A percentile compares a stretch with the other conserved stretches of the same genome.
Evolutionary conservation across 192 early-diverging fungal species (phyloP).

Genomic region (Coemansia sp.): DNA sequence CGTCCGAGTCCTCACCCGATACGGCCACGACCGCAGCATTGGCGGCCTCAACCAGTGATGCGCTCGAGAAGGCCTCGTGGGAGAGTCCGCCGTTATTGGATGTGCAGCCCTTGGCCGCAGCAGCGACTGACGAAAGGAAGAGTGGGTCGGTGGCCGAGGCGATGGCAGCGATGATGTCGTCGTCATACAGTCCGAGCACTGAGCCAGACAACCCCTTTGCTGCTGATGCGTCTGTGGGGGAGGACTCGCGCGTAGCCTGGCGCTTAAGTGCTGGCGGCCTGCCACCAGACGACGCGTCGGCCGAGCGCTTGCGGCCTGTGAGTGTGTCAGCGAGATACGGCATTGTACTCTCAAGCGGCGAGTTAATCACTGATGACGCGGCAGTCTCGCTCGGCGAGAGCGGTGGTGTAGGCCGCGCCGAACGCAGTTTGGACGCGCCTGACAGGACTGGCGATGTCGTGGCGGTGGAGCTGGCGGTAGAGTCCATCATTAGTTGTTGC

Average conservation of each 20-base stretch:
- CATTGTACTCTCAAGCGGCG: constrained; percentile 41
- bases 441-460: constrained; percentile 32
- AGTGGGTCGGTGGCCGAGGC: constrained; percentile 54
- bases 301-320: constrained; percentile 49
- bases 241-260: constrained; percentile 29
- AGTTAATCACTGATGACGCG: constrained; percentile 44
- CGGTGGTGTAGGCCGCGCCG: constrained; percentile 26
- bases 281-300: constrained; percentile 11
- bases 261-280: constrained; percentile 28
- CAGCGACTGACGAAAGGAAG: constrained; percentile 43
- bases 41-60: constrained; percentile 37
- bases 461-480: constrained; percentile 34
- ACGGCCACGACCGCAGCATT: constrained; percentile 36
- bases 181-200: constrained; percentile 51
- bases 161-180: constrained; percentile 55
- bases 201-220: constrained; percentile 19
- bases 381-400: constrained; percentile 44
- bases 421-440: constrained; percentile 19
- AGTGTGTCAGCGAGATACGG: constrained; percentile 26
- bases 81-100: constrained; percentile 3
- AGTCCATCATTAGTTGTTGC: constrained; percentile 46
- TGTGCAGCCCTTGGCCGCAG: constrained; percentile 19
- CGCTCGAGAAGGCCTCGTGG: constrained; percentile 12
- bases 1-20: constrained; percentile 40
- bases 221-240: constrained; percentile 4